Evolutionary conservation across 352 stramenopile species (phyloP).

Genomic region (Pythium guiyangense): DNA sequence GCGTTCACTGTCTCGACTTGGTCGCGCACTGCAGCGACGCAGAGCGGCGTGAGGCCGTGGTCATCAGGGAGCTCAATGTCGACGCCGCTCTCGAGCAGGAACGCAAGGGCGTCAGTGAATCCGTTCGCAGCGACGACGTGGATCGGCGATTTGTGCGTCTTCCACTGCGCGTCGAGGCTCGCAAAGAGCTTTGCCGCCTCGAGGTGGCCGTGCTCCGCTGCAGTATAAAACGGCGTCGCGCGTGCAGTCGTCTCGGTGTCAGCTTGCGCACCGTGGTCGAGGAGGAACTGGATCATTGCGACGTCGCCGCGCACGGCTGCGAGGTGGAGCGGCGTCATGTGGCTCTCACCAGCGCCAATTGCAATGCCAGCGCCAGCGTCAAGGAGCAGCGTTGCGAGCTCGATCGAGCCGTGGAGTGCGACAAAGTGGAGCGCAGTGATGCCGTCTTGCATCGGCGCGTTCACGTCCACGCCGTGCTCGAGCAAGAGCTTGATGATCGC

Average conservation of each 20-base stretch:
- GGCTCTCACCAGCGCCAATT: constrained; percentile 1
- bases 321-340: constrained; percentile 8
- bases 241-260: background rate
- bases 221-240: constrained; percentile 8
- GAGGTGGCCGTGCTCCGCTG: constrained; percentile 13
- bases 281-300: constrained; percentile 8
- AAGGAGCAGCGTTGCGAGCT: constrained; percentile 1
- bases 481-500: constrained; percentile 6
- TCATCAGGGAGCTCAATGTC: background rate
- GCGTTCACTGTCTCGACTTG: background rate
- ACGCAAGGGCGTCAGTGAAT: constrained; percentile 1
- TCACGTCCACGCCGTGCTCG: constrained; percentile 2
- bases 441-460: constrained; percentile 4
- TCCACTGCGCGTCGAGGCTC: constrained; percentile 2
- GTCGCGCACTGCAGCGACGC: constrained; percentile 1
- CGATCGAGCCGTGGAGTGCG: constrained; percentile 1
- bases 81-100: constrained; percentile 7
- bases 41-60: constrained; percentile 8
- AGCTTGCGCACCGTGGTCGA: background rate
- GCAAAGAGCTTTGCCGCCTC: constrained; percentile 5
- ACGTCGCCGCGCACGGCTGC: constrained; percentile 6
- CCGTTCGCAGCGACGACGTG: constrained; percentile 10
- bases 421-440: constrained; percentile 6
- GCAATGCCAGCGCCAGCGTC: constrained; percentile 1
- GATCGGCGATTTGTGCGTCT: constrained; percentile 8